Conservation (phyloP, 257 asterid species). For the Primulina eburnea region DNA sequence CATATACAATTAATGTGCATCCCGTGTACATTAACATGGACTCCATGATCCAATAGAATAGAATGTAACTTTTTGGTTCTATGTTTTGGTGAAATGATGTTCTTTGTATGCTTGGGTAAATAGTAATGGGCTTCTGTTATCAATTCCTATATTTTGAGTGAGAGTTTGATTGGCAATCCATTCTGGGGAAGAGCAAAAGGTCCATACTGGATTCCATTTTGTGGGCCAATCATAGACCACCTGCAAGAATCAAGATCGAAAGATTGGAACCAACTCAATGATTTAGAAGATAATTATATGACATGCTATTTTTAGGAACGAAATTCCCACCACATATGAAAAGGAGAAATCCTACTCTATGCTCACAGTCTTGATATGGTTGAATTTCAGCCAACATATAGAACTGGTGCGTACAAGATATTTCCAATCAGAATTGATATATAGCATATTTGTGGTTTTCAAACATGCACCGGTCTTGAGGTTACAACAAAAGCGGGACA, state of each 20-base stretch:
- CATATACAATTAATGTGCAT: neutral
- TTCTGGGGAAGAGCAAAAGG: slow-evolving; percentile 97
- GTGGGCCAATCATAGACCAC: slow-evolving; percentile 87
- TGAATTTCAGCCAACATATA: neutral
- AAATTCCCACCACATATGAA: slow-evolving; percentile 2
- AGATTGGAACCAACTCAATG: slow-evolving; percentile 27
- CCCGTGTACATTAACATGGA: neutral
- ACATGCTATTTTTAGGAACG: slow-evolving; percentile 33
- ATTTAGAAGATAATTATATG: slow-evolving; percentile 16
- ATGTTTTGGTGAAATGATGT: no score
- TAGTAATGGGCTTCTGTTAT: neutral
- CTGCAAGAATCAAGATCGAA: slow-evolving; percentile 41
- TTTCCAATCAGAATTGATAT: neutral
- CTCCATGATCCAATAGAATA: slow-evolving; percentile 1
- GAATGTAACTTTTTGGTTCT: slow-evolving; percentile 1
- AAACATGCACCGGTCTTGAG: neutral
- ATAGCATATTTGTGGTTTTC: neutral
- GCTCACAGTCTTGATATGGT: neutral
- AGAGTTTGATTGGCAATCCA: slow-evolving; percentile 82
- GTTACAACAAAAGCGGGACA: neutral
- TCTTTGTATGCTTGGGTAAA: slow-evolving; percentile 10
- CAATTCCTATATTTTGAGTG: slow-evolving; percentile 35
- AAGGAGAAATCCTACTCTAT: neutral
- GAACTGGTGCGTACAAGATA: neutral
- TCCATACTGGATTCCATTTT: slow-evolving; percentile 88